Conservation (phyloP, 2,329 filamentous ascomycete species). For the Aspergillus flavus region DNA sequence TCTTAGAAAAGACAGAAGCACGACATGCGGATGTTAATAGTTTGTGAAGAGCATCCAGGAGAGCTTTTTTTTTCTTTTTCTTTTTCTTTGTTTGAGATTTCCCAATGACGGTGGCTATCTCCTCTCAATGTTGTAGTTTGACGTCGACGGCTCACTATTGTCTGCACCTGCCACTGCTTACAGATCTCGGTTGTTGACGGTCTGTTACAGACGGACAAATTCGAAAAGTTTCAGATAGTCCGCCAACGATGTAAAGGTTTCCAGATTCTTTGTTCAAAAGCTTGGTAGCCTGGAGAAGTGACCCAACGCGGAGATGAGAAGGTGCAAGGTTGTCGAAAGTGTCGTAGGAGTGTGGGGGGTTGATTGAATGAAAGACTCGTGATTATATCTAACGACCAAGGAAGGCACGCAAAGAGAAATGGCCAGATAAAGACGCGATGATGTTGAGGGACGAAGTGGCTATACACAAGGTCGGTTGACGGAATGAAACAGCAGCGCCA, state of each 20-base stretch:
- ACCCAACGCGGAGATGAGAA: background rate
- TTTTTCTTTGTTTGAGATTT: background rate
- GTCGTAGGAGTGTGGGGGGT: background rate
- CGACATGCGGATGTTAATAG: constrained; percentile 2
- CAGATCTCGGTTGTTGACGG: background rate
- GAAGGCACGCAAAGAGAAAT: background rate
- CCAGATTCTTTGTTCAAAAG: background rate
- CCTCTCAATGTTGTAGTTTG: background rate
- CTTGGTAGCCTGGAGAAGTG: background rate
- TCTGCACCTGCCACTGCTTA: background rate
- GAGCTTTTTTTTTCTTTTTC: background rate
- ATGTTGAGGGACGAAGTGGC: background rate
- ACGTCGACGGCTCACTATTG: background rate
- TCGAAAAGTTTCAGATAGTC: background rate
- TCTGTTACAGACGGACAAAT: background rate
- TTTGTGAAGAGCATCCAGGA: background rate
- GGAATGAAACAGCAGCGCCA: background rate
- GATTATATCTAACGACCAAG: background rate
- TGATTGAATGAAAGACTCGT: background rate
- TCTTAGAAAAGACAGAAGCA: constrained; percentile 1
- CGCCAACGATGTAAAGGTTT: background rate
- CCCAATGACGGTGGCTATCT: background rate
- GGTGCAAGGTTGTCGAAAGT: background rate
- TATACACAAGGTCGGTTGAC: background rate
- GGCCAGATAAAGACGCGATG: background rate